These are phyloP conservation scores for Auricularia cornea DNA, from an alignment of 768 basidiomycete genomes.

Conservation along the genomic window DNA sequence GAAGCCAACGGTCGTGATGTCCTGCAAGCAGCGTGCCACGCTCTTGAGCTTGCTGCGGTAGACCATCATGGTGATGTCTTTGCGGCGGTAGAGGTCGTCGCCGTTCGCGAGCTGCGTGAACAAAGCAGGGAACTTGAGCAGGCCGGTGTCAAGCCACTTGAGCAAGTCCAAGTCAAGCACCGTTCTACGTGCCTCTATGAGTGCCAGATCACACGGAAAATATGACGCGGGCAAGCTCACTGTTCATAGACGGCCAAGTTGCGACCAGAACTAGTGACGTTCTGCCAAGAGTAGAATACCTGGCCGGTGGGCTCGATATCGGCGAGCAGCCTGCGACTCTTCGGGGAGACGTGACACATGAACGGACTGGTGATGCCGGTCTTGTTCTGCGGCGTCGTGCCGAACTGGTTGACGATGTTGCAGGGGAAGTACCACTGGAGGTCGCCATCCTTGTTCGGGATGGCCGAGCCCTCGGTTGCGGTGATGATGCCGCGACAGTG, in stretches of 20 bases:
- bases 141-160: constrained; percentile 69
- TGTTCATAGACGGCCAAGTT: constrained; percentile 93
- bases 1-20: constrained; percentile 82
- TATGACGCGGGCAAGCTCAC: constrained; percentile 40
- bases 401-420: constrained; percentile 76
- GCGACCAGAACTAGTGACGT: constrained; percentile 55
- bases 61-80: constrained; percentile 83
- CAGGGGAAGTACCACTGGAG: constrained; percentile 98
- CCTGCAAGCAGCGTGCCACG: constrained; percentile 75
- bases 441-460: constrained; percentile 48
- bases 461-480: constrained; percentile 59
- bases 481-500: constrained; percentile 74
- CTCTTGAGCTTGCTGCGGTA: constrained; percentile 59
- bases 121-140: constrained; percentile 74
- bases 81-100: constrained; percentile 67
- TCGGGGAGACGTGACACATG: constrained; percentile 62
- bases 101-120: constrained; percentile 69
- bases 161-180: constrained; percentile 88
- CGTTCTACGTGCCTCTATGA: constrained; percentile 35
- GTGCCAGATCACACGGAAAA: not conserved
- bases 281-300: constrained; percentile 91
- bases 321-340: constrained; percentile 46
- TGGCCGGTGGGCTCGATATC: constrained; percentile 57
- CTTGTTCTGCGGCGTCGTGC: constrained; percentile 50
- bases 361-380: constrained; percentile 57